Percentiles rank a stretch among this genome's conserved stretches.
These are phyloP conservation scores for Claviceps pusilla DNA, from an alignment of 2,329 filamentous ascomycete genomes.

Conservation along the genomic window DNA sequence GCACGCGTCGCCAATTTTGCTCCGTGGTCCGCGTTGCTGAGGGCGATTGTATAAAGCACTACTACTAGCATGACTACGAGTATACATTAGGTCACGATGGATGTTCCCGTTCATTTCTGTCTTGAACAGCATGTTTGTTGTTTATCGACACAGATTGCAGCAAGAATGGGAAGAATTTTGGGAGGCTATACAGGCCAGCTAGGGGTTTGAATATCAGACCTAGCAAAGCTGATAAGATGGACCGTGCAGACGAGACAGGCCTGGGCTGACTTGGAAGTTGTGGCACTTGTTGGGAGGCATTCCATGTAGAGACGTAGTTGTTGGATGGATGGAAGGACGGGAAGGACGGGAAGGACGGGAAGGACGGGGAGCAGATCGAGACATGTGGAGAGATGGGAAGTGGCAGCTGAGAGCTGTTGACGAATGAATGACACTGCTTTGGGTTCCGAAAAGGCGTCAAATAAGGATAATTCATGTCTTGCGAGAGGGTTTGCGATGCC, in stretches of 20 bases:
- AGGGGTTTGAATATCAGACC: background rate
- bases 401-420: background rate
- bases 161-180: background rate
- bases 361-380: background rate
- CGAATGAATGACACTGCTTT: background rate
- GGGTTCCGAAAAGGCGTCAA: too few species aligned
- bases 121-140: background rate
- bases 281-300: background rate
- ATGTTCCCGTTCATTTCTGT: background rate
- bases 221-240: background rate
- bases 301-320: background rate
- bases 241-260: background rate
- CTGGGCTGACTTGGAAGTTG: too few species aligned
- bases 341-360: background rate
- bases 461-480: too few species aligned
- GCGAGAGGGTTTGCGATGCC: too few species aligned
- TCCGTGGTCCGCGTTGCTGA: background rate
- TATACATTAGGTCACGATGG: conserved; percentile 1
- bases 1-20: background rate
- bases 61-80: background rate
- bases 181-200: background rate
- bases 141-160: conserved; percentile 1
- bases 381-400: background rate
- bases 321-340: too few species aligned
- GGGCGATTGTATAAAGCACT: background rate